A percentile compares a stretch with the other conserved stretches of the same genome.
These are phyloP conservation scores for Blakeslea trispora DNA, from an alignment of 371 early-diverging fungal species.

Conservation along the genomic window DNA sequence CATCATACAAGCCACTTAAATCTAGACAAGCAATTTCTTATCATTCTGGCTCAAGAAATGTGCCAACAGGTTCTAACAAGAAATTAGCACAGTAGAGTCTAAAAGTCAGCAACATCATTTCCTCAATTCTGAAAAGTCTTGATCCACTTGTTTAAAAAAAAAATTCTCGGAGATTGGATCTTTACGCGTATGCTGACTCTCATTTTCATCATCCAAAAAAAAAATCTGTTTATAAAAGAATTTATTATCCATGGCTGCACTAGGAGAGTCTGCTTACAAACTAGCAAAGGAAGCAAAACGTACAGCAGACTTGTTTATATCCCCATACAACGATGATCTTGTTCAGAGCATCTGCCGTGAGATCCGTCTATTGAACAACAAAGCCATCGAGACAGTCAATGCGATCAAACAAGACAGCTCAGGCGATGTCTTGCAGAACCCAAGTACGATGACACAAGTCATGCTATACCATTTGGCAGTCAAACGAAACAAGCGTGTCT, in stretches of 20 bases:
- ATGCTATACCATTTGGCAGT: constrained; percentile 61
- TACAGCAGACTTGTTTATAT: constrained; percentile 63
- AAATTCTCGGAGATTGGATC: too few species aligned
- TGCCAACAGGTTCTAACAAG: too few species aligned
- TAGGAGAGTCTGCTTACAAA: constrained; percentile 56
- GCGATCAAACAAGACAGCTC: constrained; percentile 13
- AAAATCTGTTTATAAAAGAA: background rate
- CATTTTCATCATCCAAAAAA: too few species aligned
- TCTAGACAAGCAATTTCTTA: too few species aligned
- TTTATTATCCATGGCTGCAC: constrained; percentile 9
- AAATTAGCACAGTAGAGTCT: too few species aligned
- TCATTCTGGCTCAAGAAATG: too few species aligned
- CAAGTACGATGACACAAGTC: constrained; percentile 41
- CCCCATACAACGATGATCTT: constrained; percentile 81
- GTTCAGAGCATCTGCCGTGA: constrained; percentile 84
- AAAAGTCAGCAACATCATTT: too few species aligned
- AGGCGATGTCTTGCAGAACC: constrained; percentile 8
- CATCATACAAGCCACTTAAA: too few species aligned
- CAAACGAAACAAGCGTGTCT: constrained; percentile 80
- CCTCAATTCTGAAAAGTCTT: too few species aligned
- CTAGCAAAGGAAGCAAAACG: constrained; percentile 85
- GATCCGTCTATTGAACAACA: constrained; percentile 60
- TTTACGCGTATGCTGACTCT: too few species aligned
- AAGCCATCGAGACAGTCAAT: constrained; percentile 38
- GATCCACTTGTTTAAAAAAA: too few species aligned